Evolutionary conservation across 1,139 yeast species (phyloP).

Genomic region (Hyphopichia wangnamkhiaoensis): DNA sequence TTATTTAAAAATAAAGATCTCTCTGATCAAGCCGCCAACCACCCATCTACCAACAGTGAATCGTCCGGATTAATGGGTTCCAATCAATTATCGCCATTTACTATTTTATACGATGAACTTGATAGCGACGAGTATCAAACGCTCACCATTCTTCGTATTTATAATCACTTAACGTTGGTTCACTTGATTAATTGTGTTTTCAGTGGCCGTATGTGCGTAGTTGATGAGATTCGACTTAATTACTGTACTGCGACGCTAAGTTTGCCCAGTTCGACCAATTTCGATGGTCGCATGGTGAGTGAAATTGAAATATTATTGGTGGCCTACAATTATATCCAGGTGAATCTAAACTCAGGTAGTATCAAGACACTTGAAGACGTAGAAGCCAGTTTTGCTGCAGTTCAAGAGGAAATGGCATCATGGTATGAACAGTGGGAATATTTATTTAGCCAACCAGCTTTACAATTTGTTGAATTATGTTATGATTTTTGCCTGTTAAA

Average conservation of each 20-base stretch:
- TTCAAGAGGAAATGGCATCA: constrained; percentile 39
- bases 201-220: constrained; percentile 73
- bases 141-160: constrained; percentile 56
- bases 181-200: constrained; percentile 70
- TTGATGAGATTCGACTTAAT: constrained; percentile 65
- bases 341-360: constrained; percentile 24
- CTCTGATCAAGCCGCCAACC: background rate
- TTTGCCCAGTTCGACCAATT: constrained; percentile 67
- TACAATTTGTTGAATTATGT: constrained; percentile 76
- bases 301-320: constrained; percentile 68
- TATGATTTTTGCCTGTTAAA: constrained; percentile 65
- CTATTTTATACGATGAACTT: constrained; percentile 31
- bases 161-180: constrained; percentile 73
- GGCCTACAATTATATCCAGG: constrained; percentile 62
- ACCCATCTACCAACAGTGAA: background rate
- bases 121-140: constrained; percentile 49
- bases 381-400: constrained; percentile 24
- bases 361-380: constrained; percentile 22
- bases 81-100: constrained; percentile 20
- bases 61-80: background rate
- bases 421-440: constrained; percentile 79
- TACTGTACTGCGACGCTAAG: constrained; percentile 64
- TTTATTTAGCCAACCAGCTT: constrained; percentile 68
- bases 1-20: constrained; percentile 16
- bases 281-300: constrained; percentile 82